phyloP scores from a whole-genome alignment of 129 eudicot genomes.

The Flaveria sonorensis region DNA sequence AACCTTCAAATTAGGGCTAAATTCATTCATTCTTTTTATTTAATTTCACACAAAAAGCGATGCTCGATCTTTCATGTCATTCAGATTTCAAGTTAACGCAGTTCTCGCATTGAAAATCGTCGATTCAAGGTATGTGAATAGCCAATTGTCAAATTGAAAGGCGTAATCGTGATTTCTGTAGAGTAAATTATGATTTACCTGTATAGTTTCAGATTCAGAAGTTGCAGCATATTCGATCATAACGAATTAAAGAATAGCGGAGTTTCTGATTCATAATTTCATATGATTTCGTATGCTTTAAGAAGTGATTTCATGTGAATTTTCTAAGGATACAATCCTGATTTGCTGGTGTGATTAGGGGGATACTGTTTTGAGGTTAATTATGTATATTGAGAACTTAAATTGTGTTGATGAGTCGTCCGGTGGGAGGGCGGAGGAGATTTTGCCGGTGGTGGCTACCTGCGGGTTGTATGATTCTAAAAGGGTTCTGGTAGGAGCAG shows the following conservation, averaged over 20 bases:
- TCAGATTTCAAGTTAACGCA: not conserved
- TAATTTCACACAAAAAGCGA: not conserved
- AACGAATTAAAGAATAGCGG: no score
- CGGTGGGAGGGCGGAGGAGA: not conserved
- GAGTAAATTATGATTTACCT: no score
- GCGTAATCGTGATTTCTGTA: not conserved
- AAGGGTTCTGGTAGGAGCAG: slow-evolving; percentile 65
- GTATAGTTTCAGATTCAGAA: not conserved
- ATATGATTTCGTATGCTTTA: not conserved
- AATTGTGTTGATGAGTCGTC: slow-evolving; percentile 32
- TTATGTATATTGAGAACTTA: slow-evolving; percentile 53
- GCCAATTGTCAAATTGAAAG: not conserved
- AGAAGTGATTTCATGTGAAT: not conserved
- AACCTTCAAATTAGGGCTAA: slow-evolving; percentile 25
- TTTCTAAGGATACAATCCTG: not conserved
- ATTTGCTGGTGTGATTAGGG: slow-evolving; percentile 8
- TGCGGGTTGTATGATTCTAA: slow-evolving; percentile 38
- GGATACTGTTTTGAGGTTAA: not conserved
- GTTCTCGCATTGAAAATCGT: not conserved
- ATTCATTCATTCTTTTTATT: not conserved
- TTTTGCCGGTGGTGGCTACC: no score
- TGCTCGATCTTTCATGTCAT: not conserved
- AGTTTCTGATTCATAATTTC: not conserved
- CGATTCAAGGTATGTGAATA: not conserved
- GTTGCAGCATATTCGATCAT: not conserved